Evolutionary conservation across 192 early-diverging fungal species (phyloP).

Genomic region (Linnemannia elongata): DNA sequence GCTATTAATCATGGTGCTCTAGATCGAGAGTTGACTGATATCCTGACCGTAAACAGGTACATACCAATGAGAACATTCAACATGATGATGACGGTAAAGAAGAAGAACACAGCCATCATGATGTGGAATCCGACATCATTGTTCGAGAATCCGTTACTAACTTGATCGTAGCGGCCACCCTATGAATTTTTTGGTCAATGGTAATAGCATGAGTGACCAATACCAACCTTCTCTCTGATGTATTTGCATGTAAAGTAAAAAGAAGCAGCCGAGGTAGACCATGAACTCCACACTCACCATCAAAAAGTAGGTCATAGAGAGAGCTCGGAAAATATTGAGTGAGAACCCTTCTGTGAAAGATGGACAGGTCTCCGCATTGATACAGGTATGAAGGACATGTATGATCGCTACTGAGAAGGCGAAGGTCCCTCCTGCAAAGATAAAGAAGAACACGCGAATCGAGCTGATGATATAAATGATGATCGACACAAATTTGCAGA

Average conservation of each 20-base stretch:
- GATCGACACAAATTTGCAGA: not conserved
- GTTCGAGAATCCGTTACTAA: not conserved
- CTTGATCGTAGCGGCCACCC: conserved; percentile 20
- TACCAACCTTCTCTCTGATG: no score
- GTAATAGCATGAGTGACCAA: no score
- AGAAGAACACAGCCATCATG: conserved; percentile 19
- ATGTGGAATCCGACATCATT: not conserved
- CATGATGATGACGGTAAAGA: conserved; percentile 32
- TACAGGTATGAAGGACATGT: not conserved
- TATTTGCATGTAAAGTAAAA: no score
- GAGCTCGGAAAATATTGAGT: not conserved
- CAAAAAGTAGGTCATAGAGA: conserved; percentile 21
- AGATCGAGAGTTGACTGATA: not conserved
- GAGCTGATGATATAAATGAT: not conserved
- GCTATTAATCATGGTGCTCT: no score
- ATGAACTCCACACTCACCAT: no score
- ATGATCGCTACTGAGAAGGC: conserved; percentile 5
- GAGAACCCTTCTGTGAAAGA: not conserved
- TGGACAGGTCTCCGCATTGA: not conserved
- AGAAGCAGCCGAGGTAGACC: no score
- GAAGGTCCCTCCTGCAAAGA: not conserved
- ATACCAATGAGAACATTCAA: conserved; percentile 31
- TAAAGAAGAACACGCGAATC: not conserved
- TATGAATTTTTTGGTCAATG: no score
- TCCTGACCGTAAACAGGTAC: no score